Conservation (phyloP, 2,329 filamentous ascomycete genomes). For the Exophiala lecanii-corni region DNA sequence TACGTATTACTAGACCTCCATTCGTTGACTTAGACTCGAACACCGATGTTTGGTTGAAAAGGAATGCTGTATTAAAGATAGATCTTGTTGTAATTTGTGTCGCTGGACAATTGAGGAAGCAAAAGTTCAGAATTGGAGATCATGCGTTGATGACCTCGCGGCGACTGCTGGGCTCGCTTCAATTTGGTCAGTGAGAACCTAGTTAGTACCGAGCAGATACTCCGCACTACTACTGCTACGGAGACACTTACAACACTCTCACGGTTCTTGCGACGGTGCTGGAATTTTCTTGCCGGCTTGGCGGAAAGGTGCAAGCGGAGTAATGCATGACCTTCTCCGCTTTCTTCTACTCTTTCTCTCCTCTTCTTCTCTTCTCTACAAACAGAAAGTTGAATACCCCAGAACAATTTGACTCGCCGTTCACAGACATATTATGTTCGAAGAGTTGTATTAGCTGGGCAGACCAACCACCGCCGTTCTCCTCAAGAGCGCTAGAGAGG, state of each 20-base stretch:
- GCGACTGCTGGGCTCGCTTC: too few relatives aligned
- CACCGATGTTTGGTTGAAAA: too few relatives aligned
- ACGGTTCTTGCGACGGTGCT: not conserved
- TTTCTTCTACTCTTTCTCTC: constrained; percentile 23
- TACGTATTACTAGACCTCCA: too few relatives aligned
- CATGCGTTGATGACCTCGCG: not conserved
- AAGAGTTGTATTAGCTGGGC: constrained; percentile 56
- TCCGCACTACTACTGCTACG: too few relatives aligned
- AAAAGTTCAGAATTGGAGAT: constrained; percentile 5
- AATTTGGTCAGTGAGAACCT: too few relatives aligned
- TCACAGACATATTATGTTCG: constrained; percentile 45
- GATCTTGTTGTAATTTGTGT: too few relatives aligned
- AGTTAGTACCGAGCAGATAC: too few relatives aligned
- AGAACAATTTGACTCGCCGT: constrained; percentile 58
- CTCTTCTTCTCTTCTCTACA: constrained; percentile 37
- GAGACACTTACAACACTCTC: too few relatives aligned
- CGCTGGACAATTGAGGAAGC: not conserved
- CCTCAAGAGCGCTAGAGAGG: constrained; percentile 48
- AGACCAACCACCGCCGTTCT: constrained; percentile 42
- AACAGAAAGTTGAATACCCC: constrained; percentile 54
- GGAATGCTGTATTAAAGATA: too few relatives aligned
- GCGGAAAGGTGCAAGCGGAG: constrained; percentile 1
- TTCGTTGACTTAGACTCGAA: too few relatives aligned
- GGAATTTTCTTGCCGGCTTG: not conserved
- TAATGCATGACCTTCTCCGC: constrained; percentile 16